These are phyloP conservation scores for Coelastrella sp. DNA, from an alignment of 139 green algal species.

Conservation along the genomic window DNA sequence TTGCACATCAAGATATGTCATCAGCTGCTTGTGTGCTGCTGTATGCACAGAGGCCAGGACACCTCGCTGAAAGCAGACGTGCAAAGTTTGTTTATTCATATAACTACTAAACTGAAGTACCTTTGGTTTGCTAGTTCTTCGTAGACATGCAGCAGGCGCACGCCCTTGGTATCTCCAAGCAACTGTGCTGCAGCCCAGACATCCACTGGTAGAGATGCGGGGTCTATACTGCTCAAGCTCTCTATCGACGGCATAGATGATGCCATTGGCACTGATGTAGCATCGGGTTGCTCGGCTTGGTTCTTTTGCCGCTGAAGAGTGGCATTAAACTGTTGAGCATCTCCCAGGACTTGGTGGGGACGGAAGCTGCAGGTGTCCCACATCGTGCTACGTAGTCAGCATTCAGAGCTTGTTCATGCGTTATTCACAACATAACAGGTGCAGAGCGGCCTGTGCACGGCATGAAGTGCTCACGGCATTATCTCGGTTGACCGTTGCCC, in stretches of 20 bases:
- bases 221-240: not conserved
- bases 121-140: slow-evolving; percentile 16
- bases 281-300: not conserved
- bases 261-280: not conserved
- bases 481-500: not conserved
- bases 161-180: slow-evolving; percentile 15
- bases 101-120: not conserved
- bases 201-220: not conserved
- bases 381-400: not conserved
- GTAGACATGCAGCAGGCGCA: not conserved
- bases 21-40: not conserved
- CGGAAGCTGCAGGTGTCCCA: slow-evolving; percentile 19
- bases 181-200: slow-evolving; percentile 27
- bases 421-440: not conserved
- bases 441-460: not conserved
- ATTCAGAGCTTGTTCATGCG: no score
- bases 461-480: not conserved
- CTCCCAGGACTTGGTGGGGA: slow-evolving; percentile 18
- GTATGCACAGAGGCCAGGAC: not conserved
- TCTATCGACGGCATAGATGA: not conserved
- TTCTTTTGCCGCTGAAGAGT: slow-evolving; percentile 14
- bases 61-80: not conserved
- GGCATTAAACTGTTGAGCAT: slow-evolving; percentile 2
- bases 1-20: not conserved
- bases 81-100: no score